These are phyloP conservation scores for Didymellaceae sp. DNA, from an alignment of 2,329 filamentous ascomycete genomes.

Conservation along the genomic window DNA sequence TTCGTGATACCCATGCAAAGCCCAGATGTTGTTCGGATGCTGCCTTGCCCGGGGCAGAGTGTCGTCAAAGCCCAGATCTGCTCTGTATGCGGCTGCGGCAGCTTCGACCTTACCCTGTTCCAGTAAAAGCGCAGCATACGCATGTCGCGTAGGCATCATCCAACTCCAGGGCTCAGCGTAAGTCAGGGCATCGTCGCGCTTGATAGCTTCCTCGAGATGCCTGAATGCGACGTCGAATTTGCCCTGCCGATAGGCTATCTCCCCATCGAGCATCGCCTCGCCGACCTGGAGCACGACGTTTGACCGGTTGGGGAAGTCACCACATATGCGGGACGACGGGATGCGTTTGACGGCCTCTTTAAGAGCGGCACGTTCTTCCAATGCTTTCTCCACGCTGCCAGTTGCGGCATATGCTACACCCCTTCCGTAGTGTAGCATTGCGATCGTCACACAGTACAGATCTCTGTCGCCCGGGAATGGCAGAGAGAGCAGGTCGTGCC, in stretches of 20 bases:
- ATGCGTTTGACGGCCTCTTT: slow-evolving; percentile 59
- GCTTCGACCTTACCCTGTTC: slow-evolving; percentile 64
- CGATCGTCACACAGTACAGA: slow-evolving; percentile 73
- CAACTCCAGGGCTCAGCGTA: slow-evolving; percentile 81
- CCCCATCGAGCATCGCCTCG: slow-evolving; percentile 71
- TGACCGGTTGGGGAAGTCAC: slow-evolving; percentile 72
- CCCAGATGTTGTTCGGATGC: slow-evolving; percentile 78
- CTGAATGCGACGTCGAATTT: slow-evolving; percentile 66
- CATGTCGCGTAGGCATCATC: slow-evolving; percentile 78
- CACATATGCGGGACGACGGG: slow-evolving; percentile 61
- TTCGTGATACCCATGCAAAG: slow-evolving; percentile 75
- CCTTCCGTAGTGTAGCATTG: slow-evolving; percentile 71
- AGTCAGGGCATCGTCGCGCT: slow-evolving; percentile 66
- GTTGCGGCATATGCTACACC: slow-evolving; percentile 70
- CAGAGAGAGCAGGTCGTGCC: slow-evolving; percentile 69
- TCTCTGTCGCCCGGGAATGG: slow-evolving; percentile 62
- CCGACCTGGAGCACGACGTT: slow-evolving; percentile 67
- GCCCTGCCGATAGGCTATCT: slow-evolving; percentile 71
- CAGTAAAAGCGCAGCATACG: slow-evolving; percentile 71
- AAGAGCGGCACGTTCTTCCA: slow-evolving; percentile 60
- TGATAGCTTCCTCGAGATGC: slow-evolving; percentile 64
- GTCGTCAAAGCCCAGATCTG: slow-evolving; percentile 52
- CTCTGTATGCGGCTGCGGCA: slow-evolving; percentile 47
- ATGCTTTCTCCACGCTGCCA: slow-evolving; percentile 62
- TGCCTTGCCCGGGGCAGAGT: slow-evolving; percentile 67